Evolutionary conservation across 495 filamentous ascomycete species (phyloP).

Genomic region (Xylaria cubensis): DNA sequence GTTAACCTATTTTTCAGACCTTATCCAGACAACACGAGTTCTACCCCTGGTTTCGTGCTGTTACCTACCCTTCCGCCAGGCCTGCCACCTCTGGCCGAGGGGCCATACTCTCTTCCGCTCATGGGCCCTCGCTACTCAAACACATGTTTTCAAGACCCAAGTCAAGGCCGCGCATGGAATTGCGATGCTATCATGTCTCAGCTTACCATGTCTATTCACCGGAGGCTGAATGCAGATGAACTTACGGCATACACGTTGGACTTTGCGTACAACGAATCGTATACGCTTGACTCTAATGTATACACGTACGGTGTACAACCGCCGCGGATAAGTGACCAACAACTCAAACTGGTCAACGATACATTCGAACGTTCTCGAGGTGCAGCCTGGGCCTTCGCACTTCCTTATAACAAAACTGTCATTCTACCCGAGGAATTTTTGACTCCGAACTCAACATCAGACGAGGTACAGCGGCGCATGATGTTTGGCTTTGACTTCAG

Average conservation of each 20-base stretch:
- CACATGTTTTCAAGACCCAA: conserved; percentile 68
- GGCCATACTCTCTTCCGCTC: conserved; percentile 67
- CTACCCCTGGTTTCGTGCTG: conserved; percentile 69
- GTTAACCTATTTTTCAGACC: conserved; percentile 31
- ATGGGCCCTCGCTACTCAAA: conserved; percentile 62
- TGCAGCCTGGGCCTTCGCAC: conserved; percentile 75
- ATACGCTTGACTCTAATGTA: conserved; percentile 42
- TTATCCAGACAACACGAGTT: conserved; percentile 28
- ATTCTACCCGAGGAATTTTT: conserved; percentile 67
- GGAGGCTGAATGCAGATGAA: conserved; percentile 26
- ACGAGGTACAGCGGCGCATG: conserved; percentile 30
- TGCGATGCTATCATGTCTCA: conserved; percentile 58
- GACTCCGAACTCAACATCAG: conserved; percentile 22
- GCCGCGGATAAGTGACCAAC: conserved; percentile 60
- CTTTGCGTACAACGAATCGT: conserved; percentile 43
- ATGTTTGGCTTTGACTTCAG: conserved; percentile 43
- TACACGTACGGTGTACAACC: conserved; percentile 78
- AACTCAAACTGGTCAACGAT: conserved; percentile 70
- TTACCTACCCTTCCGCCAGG: conserved; percentile 63
- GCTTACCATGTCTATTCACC: conserved; percentile 41
- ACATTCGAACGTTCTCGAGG: conserved; percentile 64
- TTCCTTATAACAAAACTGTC: conserved; percentile 82
- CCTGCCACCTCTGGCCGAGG: conserved; percentile 67
- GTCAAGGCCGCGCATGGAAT: conserved; percentile 71
- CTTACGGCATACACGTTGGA: conserved; percentile 43